Evolutionary conservation across 1,139 yeast species (phyloP), one percentile per base, ranked within the genome.

Genomic region (Zygosaccharomyces pseudobailii): DNA sequence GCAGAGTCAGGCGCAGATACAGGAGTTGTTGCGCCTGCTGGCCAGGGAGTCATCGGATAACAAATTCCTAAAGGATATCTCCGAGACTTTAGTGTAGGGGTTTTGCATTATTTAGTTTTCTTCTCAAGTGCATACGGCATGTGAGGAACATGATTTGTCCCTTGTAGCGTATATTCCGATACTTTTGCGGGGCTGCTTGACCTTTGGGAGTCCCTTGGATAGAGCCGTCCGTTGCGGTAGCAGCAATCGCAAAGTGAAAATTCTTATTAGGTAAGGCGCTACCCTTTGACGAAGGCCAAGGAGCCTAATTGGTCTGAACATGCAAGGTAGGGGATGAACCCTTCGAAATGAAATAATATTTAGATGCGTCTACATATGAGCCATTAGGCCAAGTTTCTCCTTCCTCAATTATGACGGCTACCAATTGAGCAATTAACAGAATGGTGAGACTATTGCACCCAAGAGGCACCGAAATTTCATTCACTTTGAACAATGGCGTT

Each of bases 401-500:
- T 30, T 30, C 5, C 17, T 13, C 17, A 13, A 13, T 13, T 13
- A 13, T 13, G 17, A 13, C 17, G 17, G 17, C 17, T 13, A 13
- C 17, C 17, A 13, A 13, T 13, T 13, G 17, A 13, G 17, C 17
- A 13, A 13, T 13, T 13, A 13, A 8, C 22, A n/a, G 4, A 6
- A 48, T 36, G 46, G 20, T 32, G 6, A 45, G 33, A 13, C 55
- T 58, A 57, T 48, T 55, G 33, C 61, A 56, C 45, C 61, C 63
- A 42, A 54, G 47, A 42, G 61, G 69, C 21, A 66, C 68, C 7
- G 67, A 63, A 40, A 57, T 67, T 31, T 53, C 54, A 10, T 64
- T 66, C 42, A 69, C 69, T 28, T 66, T 80, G 47, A 79, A 79
- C 68, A 76, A 73, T 53, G 83, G 84, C 13, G 65, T 63, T 38